These are phyloP conservation scores for Sodiomyces alkalinus DNA, from an alignment of 2,329 filamentous ascomycete genomes.

Conservation along the genomic window DNA sequence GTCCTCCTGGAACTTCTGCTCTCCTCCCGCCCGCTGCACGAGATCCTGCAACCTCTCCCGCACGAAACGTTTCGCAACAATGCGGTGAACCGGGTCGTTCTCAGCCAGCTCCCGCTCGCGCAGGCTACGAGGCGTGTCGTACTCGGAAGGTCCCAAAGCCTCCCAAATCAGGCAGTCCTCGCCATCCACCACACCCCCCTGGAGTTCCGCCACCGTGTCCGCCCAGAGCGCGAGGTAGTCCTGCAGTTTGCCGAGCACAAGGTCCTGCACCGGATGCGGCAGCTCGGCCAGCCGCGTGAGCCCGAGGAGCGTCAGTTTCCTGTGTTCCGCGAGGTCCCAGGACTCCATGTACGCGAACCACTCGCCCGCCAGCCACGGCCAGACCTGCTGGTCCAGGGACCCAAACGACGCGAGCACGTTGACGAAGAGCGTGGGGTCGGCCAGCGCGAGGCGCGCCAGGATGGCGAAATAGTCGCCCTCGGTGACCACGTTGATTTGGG, in stretches of 20 bases:
- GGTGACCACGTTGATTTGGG: slow-evolving; percentile 56
- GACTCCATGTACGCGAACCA: slow-evolving; percentile 57
- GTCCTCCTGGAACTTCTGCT: slow-evolving; percentile 48
- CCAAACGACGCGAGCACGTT: slow-evolving; percentile 35
- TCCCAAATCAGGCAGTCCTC: slow-evolving; percentile 36
- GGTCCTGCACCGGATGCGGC: slow-evolving; percentile 37
- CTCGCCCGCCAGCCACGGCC: slow-evolving; percentile 43
- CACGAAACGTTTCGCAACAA: slow-evolving; percentile 51
- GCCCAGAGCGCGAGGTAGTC: slow-evolving; percentile 67
- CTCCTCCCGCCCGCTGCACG: slow-evolving; percentile 46
- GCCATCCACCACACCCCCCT: slow-evolving; percentile 39
- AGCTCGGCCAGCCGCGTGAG: slow-evolving; percentile 58
- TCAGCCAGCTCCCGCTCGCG: slow-evolving; percentile 35
- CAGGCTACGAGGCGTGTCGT: slow-evolving; percentile 39
- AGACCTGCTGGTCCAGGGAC: slow-evolving; percentile 32
- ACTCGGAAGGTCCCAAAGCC: slow-evolving; percentile 28
- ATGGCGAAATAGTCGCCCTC: slow-evolving; percentile 79
- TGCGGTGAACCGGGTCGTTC: slow-evolving; percentile 51
- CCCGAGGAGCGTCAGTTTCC: slow-evolving; percentile 59
- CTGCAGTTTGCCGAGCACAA: slow-evolving; percentile 49
- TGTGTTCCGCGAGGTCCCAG: slow-evolving; percentile 47
- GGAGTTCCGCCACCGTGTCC: slow-evolving; percentile 48
- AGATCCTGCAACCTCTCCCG: slow-evolving; percentile 43
- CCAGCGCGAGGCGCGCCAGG: slow-evolving; percentile 61
- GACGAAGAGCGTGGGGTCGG: slow-evolving; percentile 54